phyloP scores from a whole-genome alignment of 208 protist genomes.

The Crithidia brevicula region DNA sequence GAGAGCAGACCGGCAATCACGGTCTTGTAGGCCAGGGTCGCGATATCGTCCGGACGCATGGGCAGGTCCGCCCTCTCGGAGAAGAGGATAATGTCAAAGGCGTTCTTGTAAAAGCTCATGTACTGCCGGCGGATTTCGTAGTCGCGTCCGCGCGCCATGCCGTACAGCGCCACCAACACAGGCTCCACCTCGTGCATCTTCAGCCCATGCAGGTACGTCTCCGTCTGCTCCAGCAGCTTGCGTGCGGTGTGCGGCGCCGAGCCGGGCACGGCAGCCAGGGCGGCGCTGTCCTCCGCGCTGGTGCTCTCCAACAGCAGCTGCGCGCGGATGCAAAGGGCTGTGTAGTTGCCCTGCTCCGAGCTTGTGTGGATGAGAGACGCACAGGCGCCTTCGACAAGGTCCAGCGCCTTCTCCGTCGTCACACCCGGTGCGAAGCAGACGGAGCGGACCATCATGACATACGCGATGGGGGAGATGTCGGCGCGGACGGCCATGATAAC shows the following conservation, averaged over 20 bases:
- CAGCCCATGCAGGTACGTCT: constrained; percentile 63
- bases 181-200: constrained; percentile 90
- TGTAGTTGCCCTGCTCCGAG: constrained; percentile 62
- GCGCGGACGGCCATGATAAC: constrained; percentile 67
- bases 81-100: constrained; percentile 82
- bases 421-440: constrained; percentile 75
- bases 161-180: constrained; percentile 74
- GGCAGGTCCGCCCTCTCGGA: constrained; percentile 80
- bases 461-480: constrained; percentile 85
- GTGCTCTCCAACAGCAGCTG: constrained; percentile 73
- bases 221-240: constrained; percentile 76
- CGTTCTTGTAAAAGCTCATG: constrained; percentile 84
- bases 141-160: constrained; percentile 80
- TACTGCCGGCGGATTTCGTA: constrained; percentile 84
- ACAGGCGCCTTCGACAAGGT: constrained; percentile 67
- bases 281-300: constrained; percentile 31
- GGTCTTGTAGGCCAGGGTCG: constrained; percentile 71
- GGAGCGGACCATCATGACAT: constrained; percentile 82
- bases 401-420: constrained; percentile 65
- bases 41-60: constrained; percentile 62
- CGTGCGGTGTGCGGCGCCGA: constrained; percentile 64
- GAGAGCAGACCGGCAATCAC: constrained; percentile 80
- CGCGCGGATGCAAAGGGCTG: constrained; percentile 82
- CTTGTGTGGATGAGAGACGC: constrained; percentile 49
- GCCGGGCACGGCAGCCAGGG: constrained; percentile 44